A percentile compares a stretch with the other conserved stretches of the same genome.
These are phyloP conservation scores for Trichosporon ovoides DNA, from an alignment of 1,284 basidiomycete genomes.

Conservation along the genomic window DNA sequence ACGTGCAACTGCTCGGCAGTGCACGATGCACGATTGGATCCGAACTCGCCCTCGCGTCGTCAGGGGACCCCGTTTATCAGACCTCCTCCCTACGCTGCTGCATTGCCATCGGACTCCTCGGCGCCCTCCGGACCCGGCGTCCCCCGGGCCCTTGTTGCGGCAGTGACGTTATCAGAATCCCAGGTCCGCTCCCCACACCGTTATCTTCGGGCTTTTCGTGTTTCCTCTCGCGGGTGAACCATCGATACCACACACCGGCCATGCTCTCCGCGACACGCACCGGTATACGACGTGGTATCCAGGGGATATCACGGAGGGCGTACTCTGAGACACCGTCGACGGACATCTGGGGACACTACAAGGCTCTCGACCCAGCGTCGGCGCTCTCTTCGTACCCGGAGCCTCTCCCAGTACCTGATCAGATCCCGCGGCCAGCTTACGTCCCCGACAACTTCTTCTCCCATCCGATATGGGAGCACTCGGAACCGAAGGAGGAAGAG, in stretches of 20 bases:
- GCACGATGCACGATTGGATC: too few relatives aligned
- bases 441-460: slow-evolving; percentile 48
- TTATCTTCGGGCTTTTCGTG: too few relatives aligned
- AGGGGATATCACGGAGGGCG: too few relatives aligned
- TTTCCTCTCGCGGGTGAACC: background rate
- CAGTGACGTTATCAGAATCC: too few relatives aligned
- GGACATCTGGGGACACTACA: slow-evolving; percentile 11
- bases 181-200: too few relatives aligned
- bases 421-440: slow-evolving; percentile 62
- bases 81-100: too few relatives aligned
- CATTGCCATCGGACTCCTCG: too few relatives aligned
- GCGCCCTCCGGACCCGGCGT: too few relatives aligned
- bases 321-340: background rate
- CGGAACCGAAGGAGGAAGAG: slow-evolving; percentile 40
- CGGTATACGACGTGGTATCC: background rate
- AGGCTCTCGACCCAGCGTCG: slow-evolving; percentile 24
- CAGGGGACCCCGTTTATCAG: too few relatives aligned
- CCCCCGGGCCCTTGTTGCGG: too few relatives aligned
- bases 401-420: slow-evolving; percentile 57
- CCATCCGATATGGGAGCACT: slow-evolving; percentile 51
- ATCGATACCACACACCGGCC: background rate
- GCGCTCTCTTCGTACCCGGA: slow-evolving; percentile 36
- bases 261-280: background rate
- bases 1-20: too few relatives aligned
- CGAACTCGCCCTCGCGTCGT: too few relatives aligned